Evolutionary conservation across 108 stramenopile species (phyloP).

Genomic region (Nannochloropsis gaditana): DNA sequence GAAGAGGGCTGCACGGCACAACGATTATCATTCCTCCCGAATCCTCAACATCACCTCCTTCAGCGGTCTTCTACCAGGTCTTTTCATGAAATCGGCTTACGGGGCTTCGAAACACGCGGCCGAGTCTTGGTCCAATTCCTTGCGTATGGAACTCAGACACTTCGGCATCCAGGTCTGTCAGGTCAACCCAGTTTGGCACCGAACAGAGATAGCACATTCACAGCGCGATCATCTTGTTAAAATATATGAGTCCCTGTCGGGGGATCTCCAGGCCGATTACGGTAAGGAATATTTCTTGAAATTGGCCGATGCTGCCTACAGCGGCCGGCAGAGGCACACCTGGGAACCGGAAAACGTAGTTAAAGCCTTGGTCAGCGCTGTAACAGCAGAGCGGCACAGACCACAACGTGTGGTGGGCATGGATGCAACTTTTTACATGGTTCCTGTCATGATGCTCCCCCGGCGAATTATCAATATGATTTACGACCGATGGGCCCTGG

Average conservation of each 20-base stretch:
- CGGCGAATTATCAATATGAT: background rate
- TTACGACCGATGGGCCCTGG: background rate
- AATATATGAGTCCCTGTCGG: background rate
- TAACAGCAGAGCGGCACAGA: background rate
- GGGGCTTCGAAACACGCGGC: conserved; percentile 3
- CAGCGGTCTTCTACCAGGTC: background rate
- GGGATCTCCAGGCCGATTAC: background rate
- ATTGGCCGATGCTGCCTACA: conserved; percentile 6
- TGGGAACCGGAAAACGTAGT: background rate
- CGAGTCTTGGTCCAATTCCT: background rate
- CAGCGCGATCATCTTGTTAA: background rate
- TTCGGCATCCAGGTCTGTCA: background rate
- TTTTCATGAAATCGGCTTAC: background rate
- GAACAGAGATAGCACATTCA: background rate
- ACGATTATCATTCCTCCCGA: background rate
- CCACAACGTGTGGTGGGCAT: background rate
- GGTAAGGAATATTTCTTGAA: background rate
- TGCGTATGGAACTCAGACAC: background rate
- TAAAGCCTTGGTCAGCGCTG: background rate
- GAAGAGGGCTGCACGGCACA: background rate
- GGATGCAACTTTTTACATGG: background rate
- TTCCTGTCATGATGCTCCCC: background rate
- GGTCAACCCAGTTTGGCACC: background rate
- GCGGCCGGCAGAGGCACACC: background rate
- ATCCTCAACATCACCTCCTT: conserved; percentile 6